Evolutionary conservation across 2,329 filamentous ascomycete genomes (phyloP).

Genomic region (Capronia coronata): DNA sequence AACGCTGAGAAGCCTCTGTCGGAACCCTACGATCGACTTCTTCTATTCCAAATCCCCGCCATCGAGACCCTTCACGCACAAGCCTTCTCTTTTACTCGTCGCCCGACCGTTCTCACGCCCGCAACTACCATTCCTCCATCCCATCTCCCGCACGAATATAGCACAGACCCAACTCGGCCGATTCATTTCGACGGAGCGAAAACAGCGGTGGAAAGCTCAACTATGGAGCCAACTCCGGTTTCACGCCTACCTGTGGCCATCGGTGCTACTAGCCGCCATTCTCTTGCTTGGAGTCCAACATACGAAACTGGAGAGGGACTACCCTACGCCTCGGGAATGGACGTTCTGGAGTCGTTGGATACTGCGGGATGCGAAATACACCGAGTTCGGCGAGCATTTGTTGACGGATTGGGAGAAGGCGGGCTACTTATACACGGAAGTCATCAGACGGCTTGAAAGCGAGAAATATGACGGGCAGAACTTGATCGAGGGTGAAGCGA

Average conservation of each 20-base stretch:
- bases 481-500: constrained; percentile 51
- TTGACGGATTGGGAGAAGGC: constrained; percentile 64
- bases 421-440: constrained; percentile 53
- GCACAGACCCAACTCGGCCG: constrained; percentile 55
- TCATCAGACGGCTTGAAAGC: constrained; percentile 65
- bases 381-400: constrained; percentile 44
- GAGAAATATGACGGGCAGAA: constrained; percentile 60
- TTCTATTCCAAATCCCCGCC: constrained; percentile 24
- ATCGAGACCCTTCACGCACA: constrained; percentile 53
- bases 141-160: constrained; percentile 46
- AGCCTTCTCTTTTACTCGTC: constrained; percentile 48
- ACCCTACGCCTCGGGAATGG: constrained; percentile 82
- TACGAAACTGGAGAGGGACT: constrained; percentile 66
- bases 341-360: constrained; percentile 61
- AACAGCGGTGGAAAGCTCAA: constrained; percentile 50
- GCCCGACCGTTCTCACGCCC: constrained; percentile 48
- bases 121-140: constrained; percentile 60
- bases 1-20: constrained; percentile 1
- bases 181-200: constrained; percentile 70
- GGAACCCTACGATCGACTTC: constrained; percentile 10
- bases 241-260: constrained; percentile 64
- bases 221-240: constrained; percentile 64
- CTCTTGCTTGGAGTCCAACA: constrained; percentile 62
- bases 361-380: constrained; percentile 58
- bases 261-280: constrained; percentile 53